These are phyloP conservation scores for Citrullus mucosospermus DNA, from an alignment of 306 rosid genomes.

Conservation along the genomic window DNA sequence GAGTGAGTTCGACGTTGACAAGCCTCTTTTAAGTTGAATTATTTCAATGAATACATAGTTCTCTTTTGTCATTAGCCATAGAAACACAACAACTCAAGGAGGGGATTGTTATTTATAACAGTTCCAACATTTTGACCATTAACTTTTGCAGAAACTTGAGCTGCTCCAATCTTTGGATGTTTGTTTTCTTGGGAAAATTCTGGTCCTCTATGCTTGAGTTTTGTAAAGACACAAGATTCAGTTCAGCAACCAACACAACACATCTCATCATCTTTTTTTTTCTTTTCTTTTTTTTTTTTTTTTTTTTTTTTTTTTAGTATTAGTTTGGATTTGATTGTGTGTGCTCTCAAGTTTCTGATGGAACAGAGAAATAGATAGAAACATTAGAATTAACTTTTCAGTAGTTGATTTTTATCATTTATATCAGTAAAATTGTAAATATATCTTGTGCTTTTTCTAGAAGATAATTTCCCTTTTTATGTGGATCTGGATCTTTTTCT, in stretches of 20 bases:
- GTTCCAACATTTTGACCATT: slow-evolving; percentile 5
- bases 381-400: background rate
- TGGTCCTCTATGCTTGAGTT: slow-evolving; percentile 4
- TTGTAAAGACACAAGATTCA: background rate
- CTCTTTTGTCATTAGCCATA: background rate
- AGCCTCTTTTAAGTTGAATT: slow-evolving; percentile 55
- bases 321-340: background rate
- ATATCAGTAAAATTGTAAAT: background rate
- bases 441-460: background rate
- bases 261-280: too few relatives aligned
- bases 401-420: background rate
- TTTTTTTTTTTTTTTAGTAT: background rate
- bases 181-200: slow-evolving; percentile 3
- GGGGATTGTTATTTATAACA: background rate
- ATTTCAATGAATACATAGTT: background rate
- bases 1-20: slow-evolving; percentile 48
- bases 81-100: background rate
- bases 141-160: slow-evolving; percentile 5
- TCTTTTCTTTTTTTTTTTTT: background rate
- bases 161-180: slow-evolving; percentile 1
- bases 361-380: background rate
- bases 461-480: background rate
- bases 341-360: background rate
- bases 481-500: background rate
- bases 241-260: slow-evolving; percentile 1